phyloP scores from a whole-genome alignment of 140 eudicot species.

The Ambrosia hybrid region DNA sequence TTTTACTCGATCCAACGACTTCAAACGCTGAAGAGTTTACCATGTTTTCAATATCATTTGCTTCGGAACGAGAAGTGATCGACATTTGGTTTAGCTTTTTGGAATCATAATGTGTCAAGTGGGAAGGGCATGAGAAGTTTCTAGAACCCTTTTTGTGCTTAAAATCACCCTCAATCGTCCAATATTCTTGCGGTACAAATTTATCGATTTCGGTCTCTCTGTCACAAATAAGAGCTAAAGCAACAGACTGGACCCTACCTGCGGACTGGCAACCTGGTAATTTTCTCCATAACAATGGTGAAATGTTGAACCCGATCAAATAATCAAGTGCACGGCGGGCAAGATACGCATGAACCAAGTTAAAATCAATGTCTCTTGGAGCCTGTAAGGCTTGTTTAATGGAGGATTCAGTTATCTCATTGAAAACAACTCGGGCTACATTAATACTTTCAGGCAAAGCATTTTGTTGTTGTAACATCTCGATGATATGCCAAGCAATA shows the following conservation, averaged over 20 bases:
- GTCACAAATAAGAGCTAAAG: constrained; percentile 80
- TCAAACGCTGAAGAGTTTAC: constrained; percentile 49
- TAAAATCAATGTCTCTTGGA: constrained; percentile 76
- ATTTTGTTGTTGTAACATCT: constrained; percentile 89
- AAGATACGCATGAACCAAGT: constrained; percentile 90
- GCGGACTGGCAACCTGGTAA: constrained; percentile 98
- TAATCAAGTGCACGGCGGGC: constrained; percentile 98
- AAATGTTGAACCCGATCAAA: constrained; percentile 90
- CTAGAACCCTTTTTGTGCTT: constrained; percentile 20
- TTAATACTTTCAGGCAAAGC: constrained; percentile 62
- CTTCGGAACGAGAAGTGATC: constrained; percentile 51
- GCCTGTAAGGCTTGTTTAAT: constrained; percentile 74
- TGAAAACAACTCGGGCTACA: constrained; percentile 81
- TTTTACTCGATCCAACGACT: constrained; percentile 52
- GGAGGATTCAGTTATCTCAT: constrained; percentile 88
- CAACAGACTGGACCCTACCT: constrained; percentile 97
- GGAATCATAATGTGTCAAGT: constrained; percentile 65
- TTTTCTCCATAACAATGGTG: constrained; percentile 92
- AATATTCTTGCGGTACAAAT: constrained; percentile 80
- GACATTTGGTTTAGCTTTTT: constrained; percentile 62
- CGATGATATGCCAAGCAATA: constrained; percentile 95
- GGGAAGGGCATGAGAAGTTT: constrained; percentile 37
- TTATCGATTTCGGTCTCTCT: constrained; percentile 81
- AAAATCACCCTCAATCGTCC: constrained; percentile 68
- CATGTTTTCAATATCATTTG: constrained; percentile 46